A percentile compares a stretch with the other conserved stretches of the same genome.
phyloP scores from a whole-genome alignment of 148 eudicot genomes.

The Vaccinium myrtillus region DNA sequence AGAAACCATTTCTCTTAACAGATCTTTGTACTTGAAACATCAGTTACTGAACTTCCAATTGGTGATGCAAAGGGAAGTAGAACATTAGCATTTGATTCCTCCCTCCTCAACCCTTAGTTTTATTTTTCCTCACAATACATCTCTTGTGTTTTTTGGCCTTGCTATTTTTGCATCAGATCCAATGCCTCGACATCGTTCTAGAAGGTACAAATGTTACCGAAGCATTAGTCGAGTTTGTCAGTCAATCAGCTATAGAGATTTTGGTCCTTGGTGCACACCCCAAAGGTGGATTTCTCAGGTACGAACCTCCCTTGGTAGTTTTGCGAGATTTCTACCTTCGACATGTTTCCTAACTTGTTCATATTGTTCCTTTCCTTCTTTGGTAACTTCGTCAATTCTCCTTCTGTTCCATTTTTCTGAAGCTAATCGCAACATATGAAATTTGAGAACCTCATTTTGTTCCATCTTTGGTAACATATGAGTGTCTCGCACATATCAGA shows the following conservation, averaged over 20 bases:
- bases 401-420: background rate
- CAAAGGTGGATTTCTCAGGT: conserved; percentile 63
- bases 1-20: background rate
- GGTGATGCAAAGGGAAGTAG: background rate
- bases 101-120: background rate
- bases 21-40: background rate
- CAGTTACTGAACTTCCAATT: background rate
- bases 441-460: background rate
- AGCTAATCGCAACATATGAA: background rate
- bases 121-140: background rate
- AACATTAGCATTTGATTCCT: background rate
- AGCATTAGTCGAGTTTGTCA: conserved; percentile 59
- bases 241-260: conserved; percentile 60
- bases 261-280: conserved; percentile 63
- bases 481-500: background rate
- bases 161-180: conserved; percentile 41
- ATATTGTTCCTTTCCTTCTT: too few relatives aligned
- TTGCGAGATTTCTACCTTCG: too few relatives aligned
- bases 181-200: conserved; percentile 60
- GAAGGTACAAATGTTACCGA: conserved; percentile 71
- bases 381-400: background rate
- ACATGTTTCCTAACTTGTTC: too few relatives aligned
- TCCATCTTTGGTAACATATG: too few relatives aligned
- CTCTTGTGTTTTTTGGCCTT: background rate
- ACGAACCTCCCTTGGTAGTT: background rate